Evolutionary conservation across 2,329 filamentous ascomycete species (phyloP).

Genomic region (Cyclaneusma minus): DNA sequence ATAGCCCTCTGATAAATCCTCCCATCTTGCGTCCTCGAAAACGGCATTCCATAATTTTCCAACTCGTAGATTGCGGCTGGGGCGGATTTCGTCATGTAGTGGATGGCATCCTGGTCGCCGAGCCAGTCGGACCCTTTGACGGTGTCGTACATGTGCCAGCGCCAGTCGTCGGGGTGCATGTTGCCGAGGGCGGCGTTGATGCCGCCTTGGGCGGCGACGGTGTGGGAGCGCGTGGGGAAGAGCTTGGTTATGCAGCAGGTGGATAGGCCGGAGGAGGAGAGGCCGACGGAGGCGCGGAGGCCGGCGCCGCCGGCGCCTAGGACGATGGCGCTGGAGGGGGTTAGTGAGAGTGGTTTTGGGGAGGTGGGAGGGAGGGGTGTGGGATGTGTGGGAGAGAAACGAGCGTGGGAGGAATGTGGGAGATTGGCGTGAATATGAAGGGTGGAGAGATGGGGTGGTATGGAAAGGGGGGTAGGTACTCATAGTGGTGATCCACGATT

Average conservation of each 20-base stretch:
- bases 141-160: slow-evolving; percentile 45
- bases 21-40: slow-evolving; percentile 29
- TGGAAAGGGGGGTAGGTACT: slow-evolving; percentile 6
- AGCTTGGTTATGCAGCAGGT: slow-evolving; percentile 50
- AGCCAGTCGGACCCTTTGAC: slow-evolving; percentile 44
- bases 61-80: slow-evolving; percentile 36
- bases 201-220: slow-evolving; percentile 50
- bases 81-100: slow-evolving; percentile 42
- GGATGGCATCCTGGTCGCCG: slow-evolving; percentile 42
- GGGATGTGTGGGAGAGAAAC: no score
- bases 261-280: slow-evolving; percentile 48
- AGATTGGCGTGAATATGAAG: slow-evolving; percentile 1
- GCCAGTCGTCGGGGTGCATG: slow-evolving; percentile 39
- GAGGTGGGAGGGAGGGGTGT: no score
- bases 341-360: no score
- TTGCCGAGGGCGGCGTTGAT: slow-evolving; percentile 41
- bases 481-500: slow-evolving; percentile 12
- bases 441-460: neutral
- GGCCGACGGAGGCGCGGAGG: slow-evolving; percentile 45
- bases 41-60: slow-evolving; percentile 38
- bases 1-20: slow-evolving; percentile 31
- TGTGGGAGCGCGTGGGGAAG: slow-evolving; percentile 48
- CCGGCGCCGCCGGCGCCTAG: slow-evolving; percentile 45
- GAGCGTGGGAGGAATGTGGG: no score
- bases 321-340: slow-evolving; percentile 9